Percentiles rank a stretch among this genome's conserved stretches.
Evolutionary conservation across 1,284 basidiomycete genomes (phyloP).

Genomic region (Phellinidium pouzarii): DNA sequence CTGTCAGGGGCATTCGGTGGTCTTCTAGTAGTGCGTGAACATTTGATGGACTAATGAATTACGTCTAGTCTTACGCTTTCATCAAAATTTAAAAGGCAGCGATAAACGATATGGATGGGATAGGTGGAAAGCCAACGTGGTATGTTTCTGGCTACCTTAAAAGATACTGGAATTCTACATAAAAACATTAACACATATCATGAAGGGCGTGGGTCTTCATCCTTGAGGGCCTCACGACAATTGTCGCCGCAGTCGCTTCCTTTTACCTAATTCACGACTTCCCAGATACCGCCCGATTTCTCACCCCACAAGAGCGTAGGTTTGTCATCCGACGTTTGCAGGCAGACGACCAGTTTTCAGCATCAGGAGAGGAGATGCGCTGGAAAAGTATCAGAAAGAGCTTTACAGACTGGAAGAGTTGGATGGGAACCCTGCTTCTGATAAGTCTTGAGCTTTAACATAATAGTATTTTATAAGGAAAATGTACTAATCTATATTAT

Average conservation of each 20-base stretch:
- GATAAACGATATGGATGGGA: conserved; percentile 62
- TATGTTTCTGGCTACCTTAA: conserved; percentile 17
- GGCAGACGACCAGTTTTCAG: conserved; percentile 62
- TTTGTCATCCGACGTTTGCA: conserved; percentile 62
- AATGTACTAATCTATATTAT: conserved; percentile 33
- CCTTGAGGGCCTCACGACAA: conserved; percentile 57
- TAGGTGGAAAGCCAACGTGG: conserved; percentile 54
- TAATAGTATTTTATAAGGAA: conserved; percentile 1
- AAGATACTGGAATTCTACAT: background rate
- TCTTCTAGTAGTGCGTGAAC: conserved; percentile 47
- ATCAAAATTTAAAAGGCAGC: conserved; percentile 41
- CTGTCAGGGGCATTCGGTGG: conserved; percentile 68
- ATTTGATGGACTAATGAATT: background rate
- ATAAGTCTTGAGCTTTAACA: conserved; percentile 13
- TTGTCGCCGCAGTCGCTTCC: conserved; percentile 53
- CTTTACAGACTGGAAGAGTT: conserved; percentile 68
- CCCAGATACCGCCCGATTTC: conserved; percentile 71
- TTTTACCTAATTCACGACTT: conserved; percentile 79
- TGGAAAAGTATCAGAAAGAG: conserved; percentile 57
- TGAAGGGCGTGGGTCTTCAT: conserved; percentile 74
- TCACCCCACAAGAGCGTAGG: conserved; percentile 60
- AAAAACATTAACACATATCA: conserved; percentile 15
- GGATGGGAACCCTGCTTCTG: conserved; percentile 45
- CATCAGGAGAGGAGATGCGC: conserved; percentile 56
- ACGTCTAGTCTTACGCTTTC: background rate